Evolutionary conservation across 129 eudicot genomes (phyloP).

Genomic region (sunflower (Helianthus annuus)): DNA sequence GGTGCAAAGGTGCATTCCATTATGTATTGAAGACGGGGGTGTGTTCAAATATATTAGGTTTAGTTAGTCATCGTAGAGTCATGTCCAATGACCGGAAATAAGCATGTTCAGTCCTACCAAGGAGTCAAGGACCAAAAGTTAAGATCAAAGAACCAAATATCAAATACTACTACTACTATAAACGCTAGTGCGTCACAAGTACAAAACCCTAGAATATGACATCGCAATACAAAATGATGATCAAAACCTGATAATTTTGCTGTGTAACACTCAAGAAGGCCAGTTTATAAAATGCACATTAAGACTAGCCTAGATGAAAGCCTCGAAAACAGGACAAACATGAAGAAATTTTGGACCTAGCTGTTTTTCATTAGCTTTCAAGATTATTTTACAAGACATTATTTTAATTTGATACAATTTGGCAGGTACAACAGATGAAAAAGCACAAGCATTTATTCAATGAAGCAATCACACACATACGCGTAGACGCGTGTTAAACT

Average conservation of each 20-base stretch:
- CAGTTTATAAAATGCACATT: background rate
- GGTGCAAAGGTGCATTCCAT: no score
- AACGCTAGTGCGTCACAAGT: background rate
- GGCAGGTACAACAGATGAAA: background rate
- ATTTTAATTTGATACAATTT: slow-evolving; percentile 12
- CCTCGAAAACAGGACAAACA: background rate
- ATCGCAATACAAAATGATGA: background rate
- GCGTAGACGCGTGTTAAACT: background rate
- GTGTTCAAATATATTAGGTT: no score
- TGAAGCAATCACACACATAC: slow-evolving; percentile 11
- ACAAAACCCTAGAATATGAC: background rate
- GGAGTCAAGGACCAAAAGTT: background rate
- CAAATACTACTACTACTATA: background rate
- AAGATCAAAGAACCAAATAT: background rate
- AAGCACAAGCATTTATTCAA: background rate
- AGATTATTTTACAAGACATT: background rate
- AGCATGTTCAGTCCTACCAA: background rate
- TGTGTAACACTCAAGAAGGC: background rate
- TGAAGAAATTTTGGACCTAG: background rate
- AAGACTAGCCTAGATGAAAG: background rate
- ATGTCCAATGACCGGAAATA: no score
- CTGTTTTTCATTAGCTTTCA: slow-evolving; percentile 1
- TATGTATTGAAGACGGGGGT: no score
- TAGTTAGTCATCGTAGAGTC: no score
- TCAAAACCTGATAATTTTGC: background rate